Percentiles rank a stretch among this genome's conserved stretches.
Conservation (phyloP, 208 protist genomes). For the Porcisia deanei region DNA sequence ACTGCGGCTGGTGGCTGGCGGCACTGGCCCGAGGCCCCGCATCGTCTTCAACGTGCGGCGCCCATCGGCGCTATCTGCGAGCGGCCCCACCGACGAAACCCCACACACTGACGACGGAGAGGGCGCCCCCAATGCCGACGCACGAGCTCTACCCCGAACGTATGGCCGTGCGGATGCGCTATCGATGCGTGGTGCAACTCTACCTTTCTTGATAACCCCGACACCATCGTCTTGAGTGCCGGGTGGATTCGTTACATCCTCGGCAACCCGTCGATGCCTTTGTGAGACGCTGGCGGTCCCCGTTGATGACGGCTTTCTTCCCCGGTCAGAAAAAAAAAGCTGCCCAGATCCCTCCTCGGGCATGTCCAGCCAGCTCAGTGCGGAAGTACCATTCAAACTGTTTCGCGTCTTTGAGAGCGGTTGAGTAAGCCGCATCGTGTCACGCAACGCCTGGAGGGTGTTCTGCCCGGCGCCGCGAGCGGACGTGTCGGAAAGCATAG, state of each 20-base stretch:
- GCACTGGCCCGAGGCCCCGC: neutral
- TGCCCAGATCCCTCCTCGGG: neutral
- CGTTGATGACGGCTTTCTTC: neutral
- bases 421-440: slow-evolving; percentile 23
- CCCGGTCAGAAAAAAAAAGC: neutral
- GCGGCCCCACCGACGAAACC: neutral
- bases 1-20: neutral
- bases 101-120: neutral
- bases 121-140: neutral
- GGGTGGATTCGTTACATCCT: neutral
- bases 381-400: neutral
- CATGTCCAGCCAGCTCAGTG: neutral
- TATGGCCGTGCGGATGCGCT: slow-evolving; percentile 29
- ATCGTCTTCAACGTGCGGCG: too few species aligned
- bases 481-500: slow-evolving; percentile 4
- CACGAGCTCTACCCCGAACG: neutral
- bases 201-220: neutral
- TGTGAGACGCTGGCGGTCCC: neutral
- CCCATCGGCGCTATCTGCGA: neutral
- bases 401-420: neutral
- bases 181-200: slow-evolving; percentile 25
- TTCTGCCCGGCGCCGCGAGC: neutral
- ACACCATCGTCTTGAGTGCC: neutral
- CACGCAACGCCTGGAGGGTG: slow-evolving; percentile 25
- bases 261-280: neutral